Conservation (phyloP, 2,329 filamentous ascomycete species). For the Sporothrix euskadiensis region DNA sequence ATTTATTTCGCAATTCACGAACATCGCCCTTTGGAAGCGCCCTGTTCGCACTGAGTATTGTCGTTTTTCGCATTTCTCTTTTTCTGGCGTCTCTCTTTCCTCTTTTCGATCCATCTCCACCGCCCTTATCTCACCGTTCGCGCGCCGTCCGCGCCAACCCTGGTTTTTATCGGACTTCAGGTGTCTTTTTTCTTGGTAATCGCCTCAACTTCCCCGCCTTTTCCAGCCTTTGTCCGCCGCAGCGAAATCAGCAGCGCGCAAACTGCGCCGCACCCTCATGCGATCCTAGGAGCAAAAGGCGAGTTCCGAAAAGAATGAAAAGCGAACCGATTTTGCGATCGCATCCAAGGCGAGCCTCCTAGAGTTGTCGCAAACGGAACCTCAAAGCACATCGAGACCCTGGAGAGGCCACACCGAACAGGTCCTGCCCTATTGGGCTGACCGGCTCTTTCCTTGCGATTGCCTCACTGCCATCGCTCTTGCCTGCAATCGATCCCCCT, state of each 20-base stretch:
- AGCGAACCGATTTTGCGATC: background rate
- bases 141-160: slow-evolving; percentile 9
- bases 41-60: background rate
- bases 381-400: background rate
- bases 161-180: slow-evolving; percentile 6
- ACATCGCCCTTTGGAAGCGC: slow-evolving; percentile 8
- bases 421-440: slow-evolving; percentile 15
- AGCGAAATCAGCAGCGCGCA: background rate
- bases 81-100: background rate
- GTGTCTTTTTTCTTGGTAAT: slow-evolving; percentile 18
- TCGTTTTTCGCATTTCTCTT: background rate
- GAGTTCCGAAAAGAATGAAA: background rate
- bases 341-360: background rate
- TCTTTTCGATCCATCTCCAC: slow-evolving; percentile 13
- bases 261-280: slow-evolving; percentile 20
- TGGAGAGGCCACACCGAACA: background rate
- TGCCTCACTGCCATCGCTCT: background rate
- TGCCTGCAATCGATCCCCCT: background rate
- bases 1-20: background rate
- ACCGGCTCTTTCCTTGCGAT: background rate
- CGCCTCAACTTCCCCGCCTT: slow-evolving; percentile 19
- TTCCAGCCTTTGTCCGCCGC: slow-evolving; percentile 15
- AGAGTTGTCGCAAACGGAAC: background rate
- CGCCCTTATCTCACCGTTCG: slow-evolving; percentile 17
- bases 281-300: too few relatives aligned